These are phyloP conservation scores for Daldinia bambusicola DNA, from an alignment of 495 filamentous ascomycete genomes.

Conservation along the genomic window DNA sequence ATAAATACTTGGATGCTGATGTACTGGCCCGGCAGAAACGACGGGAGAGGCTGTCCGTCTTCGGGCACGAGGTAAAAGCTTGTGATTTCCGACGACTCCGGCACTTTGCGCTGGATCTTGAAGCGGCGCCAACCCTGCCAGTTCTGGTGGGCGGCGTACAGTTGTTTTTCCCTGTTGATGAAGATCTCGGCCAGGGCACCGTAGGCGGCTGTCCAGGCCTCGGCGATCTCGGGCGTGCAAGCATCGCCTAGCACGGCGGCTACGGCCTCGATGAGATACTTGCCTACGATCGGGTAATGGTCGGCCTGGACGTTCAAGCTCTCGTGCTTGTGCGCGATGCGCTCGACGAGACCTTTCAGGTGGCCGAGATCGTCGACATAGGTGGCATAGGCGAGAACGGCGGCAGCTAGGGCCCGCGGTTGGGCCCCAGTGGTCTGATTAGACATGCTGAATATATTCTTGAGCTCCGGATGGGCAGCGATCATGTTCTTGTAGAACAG, in stretches of 20 bases:
- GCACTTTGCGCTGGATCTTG: slow-evolving; percentile 68
- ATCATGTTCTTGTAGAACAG: slow-evolving; percentile 77
- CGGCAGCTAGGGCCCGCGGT: slow-evolving; percentile 69
- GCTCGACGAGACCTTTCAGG: slow-evolving; percentile 70
- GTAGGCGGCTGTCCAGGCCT: slow-evolving; percentile 78
- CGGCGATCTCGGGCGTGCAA: slow-evolving; percentile 71
- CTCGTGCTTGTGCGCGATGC: slow-evolving; percentile 80
- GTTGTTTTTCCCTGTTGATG: slow-evolving; percentile 69
- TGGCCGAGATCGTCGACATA: slow-evolving; percentile 75
- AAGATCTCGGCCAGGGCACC: slow-evolving; percentile 75
- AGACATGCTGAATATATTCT: slow-evolving; percentile 73
- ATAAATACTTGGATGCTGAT: slow-evolving; percentile 69
- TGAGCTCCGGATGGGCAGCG: slow-evolving; percentile 66
- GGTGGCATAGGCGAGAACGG: slow-evolving; percentile 75
- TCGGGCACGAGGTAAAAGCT: slow-evolving; percentile 77
- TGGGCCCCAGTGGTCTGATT: slow-evolving; percentile 74
- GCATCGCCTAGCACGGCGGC: slow-evolving; percentile 72
- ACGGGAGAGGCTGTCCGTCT: slow-evolving; percentile 68
- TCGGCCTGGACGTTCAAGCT: slow-evolving; percentile 74
- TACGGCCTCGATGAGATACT: slow-evolving; percentile 74
- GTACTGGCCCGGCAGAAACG: slow-evolving; percentile 75
- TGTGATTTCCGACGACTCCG: slow-evolving; percentile 71
- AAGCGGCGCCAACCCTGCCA: slow-evolving; percentile 77
- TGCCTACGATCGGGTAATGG: slow-evolving; percentile 75
- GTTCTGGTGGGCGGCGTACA: slow-evolving; percentile 65